phyloP scores from a whole-genome alignment of 768 basidiomycete genomes.

The Phallus indusiatus region DNA sequence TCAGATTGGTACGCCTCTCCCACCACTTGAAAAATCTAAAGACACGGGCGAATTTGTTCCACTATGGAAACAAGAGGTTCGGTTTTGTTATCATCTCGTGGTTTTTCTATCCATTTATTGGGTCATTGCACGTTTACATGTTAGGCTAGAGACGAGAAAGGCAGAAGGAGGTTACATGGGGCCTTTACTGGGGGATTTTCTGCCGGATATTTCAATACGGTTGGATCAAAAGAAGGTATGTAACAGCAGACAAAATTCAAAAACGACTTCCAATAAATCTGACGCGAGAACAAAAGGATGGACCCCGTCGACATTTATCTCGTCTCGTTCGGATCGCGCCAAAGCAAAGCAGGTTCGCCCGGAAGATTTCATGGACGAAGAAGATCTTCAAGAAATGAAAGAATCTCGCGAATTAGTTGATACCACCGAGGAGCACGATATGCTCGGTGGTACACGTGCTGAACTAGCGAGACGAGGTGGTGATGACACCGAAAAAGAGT shows the following conservation, averaged over 20 bases:
- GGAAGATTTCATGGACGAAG: conserved; percentile 99
- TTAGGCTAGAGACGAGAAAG: conserved; percentile 91
- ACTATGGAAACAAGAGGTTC: conserved; percentile 93
- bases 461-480: conserved; percentile 28
- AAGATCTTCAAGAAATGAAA: conserved; percentile 77
- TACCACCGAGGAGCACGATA: conserved; percentile 70
- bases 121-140: not conserved
- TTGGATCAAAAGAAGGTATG: conserved; percentile 90
- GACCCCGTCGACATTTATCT: conserved; percentile 87
- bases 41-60: conserved; percentile 94
- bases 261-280: not conserved
- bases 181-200: conserved; percentile 98
- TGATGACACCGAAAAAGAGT: conserved; percentile 42
- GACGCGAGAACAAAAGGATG: conserved; percentile 62
- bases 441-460: conserved; percentile 45
- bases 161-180: conserved; percentile 86
- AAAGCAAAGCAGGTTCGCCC: conserved; percentile 54
- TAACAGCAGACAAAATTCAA: not conserved
- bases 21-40: conserved; percentile 87
- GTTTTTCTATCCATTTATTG: conserved; percentile 11
- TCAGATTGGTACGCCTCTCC: conserved; percentile 90
- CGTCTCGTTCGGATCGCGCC: conserved; percentile 70
- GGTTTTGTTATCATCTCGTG: conserved; percentile 17
- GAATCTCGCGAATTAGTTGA: conserved; percentile 69
- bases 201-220: conserved; percentile 94